A percentile compares a stretch with the other conserved stretches of the same genome.
Conservation (phyloP, 192 early-diverging fungal species). For the Backusella tarrabulga region DNA sequence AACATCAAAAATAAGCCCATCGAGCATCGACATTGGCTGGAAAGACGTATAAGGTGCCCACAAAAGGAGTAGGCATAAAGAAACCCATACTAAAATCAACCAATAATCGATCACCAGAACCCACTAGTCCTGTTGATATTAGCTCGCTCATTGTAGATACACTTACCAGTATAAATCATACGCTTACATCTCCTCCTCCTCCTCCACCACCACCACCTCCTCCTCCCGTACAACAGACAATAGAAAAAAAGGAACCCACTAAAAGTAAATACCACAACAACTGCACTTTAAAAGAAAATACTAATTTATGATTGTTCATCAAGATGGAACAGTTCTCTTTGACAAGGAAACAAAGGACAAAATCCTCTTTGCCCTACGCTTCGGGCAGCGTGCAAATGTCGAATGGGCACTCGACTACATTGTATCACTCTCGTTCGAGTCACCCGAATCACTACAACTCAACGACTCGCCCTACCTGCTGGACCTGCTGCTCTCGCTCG, state of each 20-base stretch:
- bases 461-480: constrained; percentile 56
- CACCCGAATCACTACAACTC: constrained; percentile 54
- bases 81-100: neutral
- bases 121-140: neutral
- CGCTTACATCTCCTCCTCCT: too few relatives aligned
- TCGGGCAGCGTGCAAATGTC: constrained; percentile 68
- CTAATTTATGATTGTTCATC: neutral
- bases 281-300: neutral
- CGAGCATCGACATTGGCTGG: constrained; percentile 12
- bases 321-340: neutral
- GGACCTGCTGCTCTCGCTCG: neutral
- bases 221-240: neutral
- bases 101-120: neutral
- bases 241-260: neutral
- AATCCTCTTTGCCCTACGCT: constrained; percentile 66
- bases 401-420: constrained; percentile 81
- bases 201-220: too few relatives aligned
- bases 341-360: constrained; percentile 46
- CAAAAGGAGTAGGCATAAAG: neutral
- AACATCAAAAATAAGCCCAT: neutral
- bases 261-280: neutral
- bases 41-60: neutral
- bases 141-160: neutral
- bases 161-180: neutral
- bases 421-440: constrained; percentile 59